A percentile compares a stretch with the other conserved stretches of the same genome.
These are phyloP conservation scores for Drechmeria coniospora DNA, from an alignment of 2,329 filamentous ascomycete species.

Conservation along the genomic window DNA sequence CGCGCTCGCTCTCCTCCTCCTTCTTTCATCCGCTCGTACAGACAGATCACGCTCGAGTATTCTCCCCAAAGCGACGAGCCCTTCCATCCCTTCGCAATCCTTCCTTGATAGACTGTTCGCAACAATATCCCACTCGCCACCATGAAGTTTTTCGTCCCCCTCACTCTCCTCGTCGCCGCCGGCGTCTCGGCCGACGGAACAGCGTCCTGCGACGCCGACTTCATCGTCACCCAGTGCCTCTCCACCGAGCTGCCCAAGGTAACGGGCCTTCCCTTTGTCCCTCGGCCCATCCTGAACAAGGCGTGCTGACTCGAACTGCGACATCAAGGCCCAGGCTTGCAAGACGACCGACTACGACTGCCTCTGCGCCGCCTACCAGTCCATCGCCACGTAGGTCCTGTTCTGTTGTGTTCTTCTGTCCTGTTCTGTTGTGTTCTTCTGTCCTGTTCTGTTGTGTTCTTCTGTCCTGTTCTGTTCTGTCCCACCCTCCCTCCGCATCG, in stretches of 20 bases:
- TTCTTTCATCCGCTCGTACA: too few species aligned
- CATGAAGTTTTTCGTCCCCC: constrained; percentile 30
- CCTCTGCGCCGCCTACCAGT: constrained; percentile 27
- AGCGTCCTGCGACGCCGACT: constrained; percentile 17
- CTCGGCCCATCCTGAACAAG: background rate
- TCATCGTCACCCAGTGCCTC: constrained; percentile 31
- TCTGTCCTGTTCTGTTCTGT: too few species aligned
- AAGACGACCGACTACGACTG: constrained; percentile 26
- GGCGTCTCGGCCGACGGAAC: constrained; percentile 17
- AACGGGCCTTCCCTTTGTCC: background rate
- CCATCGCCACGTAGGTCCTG: constrained; percentile 29
- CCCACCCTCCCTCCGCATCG: too few species aligned
- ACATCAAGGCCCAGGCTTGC: constrained; percentile 20
- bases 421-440: too few species aligned
- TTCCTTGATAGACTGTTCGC: too few species aligned
- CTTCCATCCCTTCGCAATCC: constrained; percentile 3
- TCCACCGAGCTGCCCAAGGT: constrained; percentile 23
- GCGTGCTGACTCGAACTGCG: background rate
- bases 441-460: too few species aligned
- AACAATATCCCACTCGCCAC: constrained; percentile 8
- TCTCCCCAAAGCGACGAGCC: too few species aligned
- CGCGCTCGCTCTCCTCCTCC: too few species aligned
- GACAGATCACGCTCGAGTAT: too few species aligned
- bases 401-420: too few species aligned
- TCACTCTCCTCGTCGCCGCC: constrained; percentile 23